Evolutionary conservation across 495 filamentous ascomycete genomes (phyloP), one percentile per base, ranked within the genome.

Genomic region (Daldinia loculata): DNA sequence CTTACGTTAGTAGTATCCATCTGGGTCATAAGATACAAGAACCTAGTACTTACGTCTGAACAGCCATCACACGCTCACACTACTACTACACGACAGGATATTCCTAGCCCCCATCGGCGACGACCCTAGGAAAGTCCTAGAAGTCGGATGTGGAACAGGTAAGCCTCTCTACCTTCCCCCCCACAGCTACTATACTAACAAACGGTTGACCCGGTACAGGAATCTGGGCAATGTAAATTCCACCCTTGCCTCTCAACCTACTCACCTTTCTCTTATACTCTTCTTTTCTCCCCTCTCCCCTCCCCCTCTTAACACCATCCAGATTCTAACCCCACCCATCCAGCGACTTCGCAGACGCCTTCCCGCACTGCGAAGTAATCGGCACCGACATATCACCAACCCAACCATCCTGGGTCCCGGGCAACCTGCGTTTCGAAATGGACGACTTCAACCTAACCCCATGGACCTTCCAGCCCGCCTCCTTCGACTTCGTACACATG

Each of bases 381-480:
- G 90, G 89, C n/a, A 89, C 88, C n/a, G 90, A 92, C 71, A 79
- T 92, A 36, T 87, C 84, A 4, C 82, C 85, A 0, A 88, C 87
- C 57, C 86, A 89, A 66, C 83, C 84, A 0, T 58, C 70, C 22
- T 83, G 83, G 81, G 83, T 84, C 12, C 84, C 85, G 3, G 78
- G 81, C 24, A 87, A 87, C 71, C 77, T 84, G 19, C 72, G 77
- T 15, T 89, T 89, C 61, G 80, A 84, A 61, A 78, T 88, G 36
- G 85, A 88, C 61, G 86, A 87, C 67, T 70, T 61, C 56, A 73
- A 80, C 38, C 76, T 81, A 6, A 66, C 67, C 1, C 74, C 76
- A 6, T 87, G 84, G 85, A 78, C 78, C 45, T 85, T 81, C 70
- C 59, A 76, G 0, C 68, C 78, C 15, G 61, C 74, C 17, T 69